Evolutionary conservation across 306 rosid species (phyloP).

Genomic region (Benincasa hispida): DNA sequence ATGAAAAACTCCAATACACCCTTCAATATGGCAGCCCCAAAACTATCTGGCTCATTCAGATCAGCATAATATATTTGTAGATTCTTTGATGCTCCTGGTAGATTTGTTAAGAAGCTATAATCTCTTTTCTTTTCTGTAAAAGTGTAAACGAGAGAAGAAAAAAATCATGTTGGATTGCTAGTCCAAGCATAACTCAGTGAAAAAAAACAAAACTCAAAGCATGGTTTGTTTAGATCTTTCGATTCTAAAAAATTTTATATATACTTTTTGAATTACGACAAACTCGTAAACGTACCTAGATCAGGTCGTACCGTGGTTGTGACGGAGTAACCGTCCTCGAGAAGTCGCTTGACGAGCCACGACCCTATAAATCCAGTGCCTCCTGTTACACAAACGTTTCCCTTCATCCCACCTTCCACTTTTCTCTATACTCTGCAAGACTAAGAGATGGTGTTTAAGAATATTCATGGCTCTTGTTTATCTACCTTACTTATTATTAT

Average conservation of each 20-base stretch:
- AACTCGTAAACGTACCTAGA: constrained; percentile 9
- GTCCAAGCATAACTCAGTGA: no score
- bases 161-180: neutral
- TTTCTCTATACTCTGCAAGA: neutral
- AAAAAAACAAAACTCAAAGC: no score
- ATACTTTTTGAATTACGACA: no score
- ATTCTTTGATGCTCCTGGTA: constrained; percentile 38
- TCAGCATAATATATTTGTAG: constrained; percentile 34
- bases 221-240: no score
- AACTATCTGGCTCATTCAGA: neutral
- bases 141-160: neutral
- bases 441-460: neutral
- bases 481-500: neutral
- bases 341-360: constrained; percentile 52
- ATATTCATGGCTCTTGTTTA: neutral
- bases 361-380: constrained; percentile 49
- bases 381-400: constrained; percentile 30
- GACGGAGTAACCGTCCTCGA: constrained; percentile 36
- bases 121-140: neutral
- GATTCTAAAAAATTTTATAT: no score
- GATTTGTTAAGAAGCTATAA: constrained; percentile 19
- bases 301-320: constrained; percentile 34
- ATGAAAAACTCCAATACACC: neutral
- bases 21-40: neutral
- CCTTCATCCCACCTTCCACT: constrained; percentile 11